Conservation (phyloP, 441 rosid genomes). For the Dalechampia spathulata region DNA sequence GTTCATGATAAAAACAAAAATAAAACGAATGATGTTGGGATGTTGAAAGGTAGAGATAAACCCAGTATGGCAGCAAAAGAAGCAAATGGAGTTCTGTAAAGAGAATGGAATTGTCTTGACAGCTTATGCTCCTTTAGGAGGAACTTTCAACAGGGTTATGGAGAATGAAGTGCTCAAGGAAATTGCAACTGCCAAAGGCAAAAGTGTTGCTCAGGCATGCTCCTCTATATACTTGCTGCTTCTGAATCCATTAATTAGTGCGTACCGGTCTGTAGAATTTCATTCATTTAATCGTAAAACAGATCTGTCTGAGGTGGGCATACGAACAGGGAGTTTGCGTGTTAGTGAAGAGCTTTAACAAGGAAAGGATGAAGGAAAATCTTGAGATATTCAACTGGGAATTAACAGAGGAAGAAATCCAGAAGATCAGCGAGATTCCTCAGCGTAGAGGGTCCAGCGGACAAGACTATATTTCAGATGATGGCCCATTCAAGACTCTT, state of each 20-base stretch:
- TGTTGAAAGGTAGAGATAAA: constrained; percentile 3
- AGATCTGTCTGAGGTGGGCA: constrained; percentile 29
- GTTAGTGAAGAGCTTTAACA: constrained; percentile 1
- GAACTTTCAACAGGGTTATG: neutral
- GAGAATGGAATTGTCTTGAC: neutral
- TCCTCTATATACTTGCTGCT: no score
- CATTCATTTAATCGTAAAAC: no score
- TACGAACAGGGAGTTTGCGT: constrained; percentile 3
- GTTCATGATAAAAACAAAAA: no score
- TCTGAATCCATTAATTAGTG: no score
- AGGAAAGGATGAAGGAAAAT: neutral
- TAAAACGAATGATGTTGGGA: neutral
- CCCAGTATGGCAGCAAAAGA: constrained; percentile 8
- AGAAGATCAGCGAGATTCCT: constrained; percentile 31
- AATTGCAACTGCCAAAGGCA: neutral
- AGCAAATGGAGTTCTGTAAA: neutral
- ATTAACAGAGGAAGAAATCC: constrained; percentile 25
- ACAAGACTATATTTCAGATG: constrained; percentile 29
- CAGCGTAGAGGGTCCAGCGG: constrained; percentile 32
- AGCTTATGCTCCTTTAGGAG: constrained; percentile 4
- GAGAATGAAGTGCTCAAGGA: neutral
- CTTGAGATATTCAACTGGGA: neutral
- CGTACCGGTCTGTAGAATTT: no score
- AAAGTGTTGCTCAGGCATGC: constrained; percentile 6
- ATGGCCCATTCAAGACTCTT: constrained; percentile 36